Conservation (phyloP, 495 filamentous ascomycete species). For the Talaromyces liani region DNA sequence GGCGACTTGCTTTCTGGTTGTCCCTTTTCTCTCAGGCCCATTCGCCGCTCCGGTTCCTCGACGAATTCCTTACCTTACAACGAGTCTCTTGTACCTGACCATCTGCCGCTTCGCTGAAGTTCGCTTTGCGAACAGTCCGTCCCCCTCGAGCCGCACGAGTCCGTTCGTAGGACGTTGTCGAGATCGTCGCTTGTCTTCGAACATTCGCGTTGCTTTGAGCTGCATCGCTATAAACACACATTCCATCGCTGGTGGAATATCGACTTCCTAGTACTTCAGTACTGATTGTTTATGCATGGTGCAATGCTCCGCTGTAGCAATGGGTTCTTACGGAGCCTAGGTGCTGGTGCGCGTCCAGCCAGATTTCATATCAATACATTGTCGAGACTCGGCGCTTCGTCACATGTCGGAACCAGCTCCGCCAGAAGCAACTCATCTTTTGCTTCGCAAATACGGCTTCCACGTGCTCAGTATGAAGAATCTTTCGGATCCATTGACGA, state of each 20-base stretch:
- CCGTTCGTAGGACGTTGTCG: not conserved
- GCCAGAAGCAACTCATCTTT: not conserved
- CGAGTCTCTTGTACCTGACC: not conserved
- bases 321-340: conserved; percentile 1
- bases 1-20: not conserved
- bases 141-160: not conserved
- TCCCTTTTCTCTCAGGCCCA: not conserved
- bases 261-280: not conserved
- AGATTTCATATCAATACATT: not conserved
- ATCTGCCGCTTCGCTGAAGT: not conserved
- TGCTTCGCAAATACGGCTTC: not conserved
- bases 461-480: not conserved
- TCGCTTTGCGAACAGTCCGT: not conserved
- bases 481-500: not conserved
- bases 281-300: not conserved
- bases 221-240: not conserved
- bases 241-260: not conserved
- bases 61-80: not conserved
- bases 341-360: not conserved
- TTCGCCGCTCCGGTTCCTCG: not conserved
- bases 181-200: not conserved
- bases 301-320: conserved; percentile 3
- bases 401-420: not conserved
- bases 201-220: not conserved
- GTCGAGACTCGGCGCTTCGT: not conserved